phyloP scores from a whole-genome alignment of 306 rosid genomes.

The Casuarina glauca region DNA sequence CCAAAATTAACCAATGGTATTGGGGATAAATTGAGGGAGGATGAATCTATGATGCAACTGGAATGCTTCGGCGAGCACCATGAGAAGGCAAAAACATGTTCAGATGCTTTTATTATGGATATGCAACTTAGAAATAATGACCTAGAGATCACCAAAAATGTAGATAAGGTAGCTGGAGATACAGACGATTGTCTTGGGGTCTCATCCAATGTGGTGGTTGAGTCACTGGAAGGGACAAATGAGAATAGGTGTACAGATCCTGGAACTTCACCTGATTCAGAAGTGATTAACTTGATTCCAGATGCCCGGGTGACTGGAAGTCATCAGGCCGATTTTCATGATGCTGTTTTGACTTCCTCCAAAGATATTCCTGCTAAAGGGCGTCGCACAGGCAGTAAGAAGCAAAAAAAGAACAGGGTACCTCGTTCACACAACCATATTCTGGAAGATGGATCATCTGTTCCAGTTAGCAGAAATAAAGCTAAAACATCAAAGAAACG shows the following conservation, averaged over 20 bases:
- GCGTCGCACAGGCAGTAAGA: conserved; percentile 38
- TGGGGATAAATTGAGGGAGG: conserved; percentile 42
- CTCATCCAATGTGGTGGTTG: conserved; percentile 44
- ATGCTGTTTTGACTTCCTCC: conserved; percentile 45
- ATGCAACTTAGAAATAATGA: conserved; percentile 48
- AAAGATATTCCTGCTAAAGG: conserved; percentile 48
- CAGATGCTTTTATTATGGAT: conserved; percentile 40
- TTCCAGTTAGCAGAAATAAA: conserved; percentile 36
- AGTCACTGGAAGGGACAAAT: conserved; percentile 48
- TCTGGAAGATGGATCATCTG: conserved; percentile 40
- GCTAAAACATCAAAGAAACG: conserved; percentile 55
- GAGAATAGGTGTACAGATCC: conserved; percentile 65
- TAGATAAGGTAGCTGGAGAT: conserved; percentile 46
- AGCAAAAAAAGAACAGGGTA: conserved; percentile 55
- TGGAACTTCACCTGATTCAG: conserved; percentile 99
- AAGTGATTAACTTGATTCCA: conserved; percentile 74
- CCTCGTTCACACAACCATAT: conserved; percentile 32
- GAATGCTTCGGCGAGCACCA: conserved; percentile 36
- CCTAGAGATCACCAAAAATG: conserved; percentile 36
- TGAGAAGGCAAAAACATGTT: conserved; percentile 33
- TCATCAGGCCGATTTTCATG: conserved; percentile 48
- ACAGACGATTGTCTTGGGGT: conserved; percentile 38
- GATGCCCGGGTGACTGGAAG: conserved; percentile 60
- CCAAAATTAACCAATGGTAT: conserved; percentile 35
- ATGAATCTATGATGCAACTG: conserved; percentile 27